Evolutionary conservation across 192 early-diverging fungal species (phyloP).

Genomic region (Thoreauomyces humboldtii): DNA sequence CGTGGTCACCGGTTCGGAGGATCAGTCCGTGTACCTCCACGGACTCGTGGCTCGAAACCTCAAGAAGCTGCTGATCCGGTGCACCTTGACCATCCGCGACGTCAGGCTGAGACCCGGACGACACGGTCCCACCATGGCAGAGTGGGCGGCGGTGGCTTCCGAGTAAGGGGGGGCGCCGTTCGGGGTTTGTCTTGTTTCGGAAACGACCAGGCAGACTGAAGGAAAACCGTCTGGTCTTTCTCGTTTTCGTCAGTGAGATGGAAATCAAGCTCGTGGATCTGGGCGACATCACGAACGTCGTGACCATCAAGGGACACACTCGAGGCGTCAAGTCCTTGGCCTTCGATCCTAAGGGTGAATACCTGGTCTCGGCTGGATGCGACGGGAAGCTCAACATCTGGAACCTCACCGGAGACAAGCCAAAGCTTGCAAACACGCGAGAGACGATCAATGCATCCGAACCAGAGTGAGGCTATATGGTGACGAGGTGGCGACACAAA

Average conservation of each 20-base stretch:
- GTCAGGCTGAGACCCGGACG: conserved; percentile 20
- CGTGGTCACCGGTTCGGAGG: conserved; percentile 27
- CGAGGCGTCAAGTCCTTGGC: conserved; percentile 85
- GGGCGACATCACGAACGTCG: conserved; percentile 28
- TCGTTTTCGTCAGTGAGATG: too few relatives aligned
- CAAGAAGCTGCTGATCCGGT: conserved; percentile 8
- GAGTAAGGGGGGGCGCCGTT: too few relatives aligned
- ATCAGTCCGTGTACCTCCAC: conserved; percentile 17
- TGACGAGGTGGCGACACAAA: too few relatives aligned
- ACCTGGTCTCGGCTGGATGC: conserved; percentile 66
- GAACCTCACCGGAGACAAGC: conserved; percentile 48
- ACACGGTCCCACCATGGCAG: conserved; percentile 2
- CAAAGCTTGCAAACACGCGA: conserved; percentile 39
- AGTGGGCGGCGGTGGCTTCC: conserved; percentile 24
- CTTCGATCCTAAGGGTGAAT: conserved; percentile 81
- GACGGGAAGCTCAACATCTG: conserved; percentile 67
- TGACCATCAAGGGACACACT: conserved; percentile 85
- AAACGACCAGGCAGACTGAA: too few relatives aligned
- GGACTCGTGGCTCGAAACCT: background rate
- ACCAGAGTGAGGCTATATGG: too few relatives aligned
- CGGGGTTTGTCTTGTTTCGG: background rate
- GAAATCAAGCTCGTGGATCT: conserved; percentile 39
- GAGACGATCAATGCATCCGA: conserved; percentile 34
- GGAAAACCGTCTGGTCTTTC: background rate
- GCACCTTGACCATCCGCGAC: conserved; percentile 21